Evolutionary conservation across 129 eudicot species (phyloP).

Genomic region (Escallonia herrerae): DNA sequence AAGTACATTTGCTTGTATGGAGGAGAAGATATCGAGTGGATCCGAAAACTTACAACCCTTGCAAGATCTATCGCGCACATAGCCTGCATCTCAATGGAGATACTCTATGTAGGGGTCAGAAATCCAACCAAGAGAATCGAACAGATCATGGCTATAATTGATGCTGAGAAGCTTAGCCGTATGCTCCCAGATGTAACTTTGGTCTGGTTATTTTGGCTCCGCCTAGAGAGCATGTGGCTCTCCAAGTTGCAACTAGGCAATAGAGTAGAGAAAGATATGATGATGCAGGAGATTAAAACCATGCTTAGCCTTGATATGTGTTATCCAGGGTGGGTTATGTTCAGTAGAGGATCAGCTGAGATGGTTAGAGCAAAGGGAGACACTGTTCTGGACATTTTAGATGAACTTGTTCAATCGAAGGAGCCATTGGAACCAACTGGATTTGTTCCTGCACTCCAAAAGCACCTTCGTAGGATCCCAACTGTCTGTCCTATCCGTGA

Average conservation of each 20-base stretch:
- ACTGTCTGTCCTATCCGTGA: no score
- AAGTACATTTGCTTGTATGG: constrained; percentile 54
- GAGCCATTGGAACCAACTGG: no score
- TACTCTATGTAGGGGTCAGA: constrained; percentile 42
- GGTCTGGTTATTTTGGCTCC: constrained; percentile 57
- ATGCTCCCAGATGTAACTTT: constrained; percentile 37
- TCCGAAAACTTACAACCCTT: constrained; percentile 41
- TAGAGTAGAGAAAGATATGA: constrained; percentile 42
- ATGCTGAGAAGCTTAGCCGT: constrained; percentile 45
- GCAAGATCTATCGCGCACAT: constrained; percentile 39
- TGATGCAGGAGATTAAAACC: constrained; percentile 27
- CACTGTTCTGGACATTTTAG: no score
- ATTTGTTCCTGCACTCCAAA: no score
- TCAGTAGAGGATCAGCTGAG: no score
- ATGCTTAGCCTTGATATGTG: no score
- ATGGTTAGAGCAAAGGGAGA: no score
- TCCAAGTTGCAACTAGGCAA: constrained; percentile 52
- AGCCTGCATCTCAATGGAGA: constrained; percentile 42
- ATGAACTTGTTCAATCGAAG: no score
- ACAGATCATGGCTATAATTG: constrained; percentile 32
- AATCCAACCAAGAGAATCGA: constrained; percentile 43
- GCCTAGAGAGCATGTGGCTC: constrained; percentile 73
- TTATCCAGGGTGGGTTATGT: no score
- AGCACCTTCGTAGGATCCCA: no score
- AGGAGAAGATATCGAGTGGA: constrained; percentile 67